phyloP scores from a whole-genome alignment of 768 basidiomycete genomes.

The Trametes cingulata region DNA sequence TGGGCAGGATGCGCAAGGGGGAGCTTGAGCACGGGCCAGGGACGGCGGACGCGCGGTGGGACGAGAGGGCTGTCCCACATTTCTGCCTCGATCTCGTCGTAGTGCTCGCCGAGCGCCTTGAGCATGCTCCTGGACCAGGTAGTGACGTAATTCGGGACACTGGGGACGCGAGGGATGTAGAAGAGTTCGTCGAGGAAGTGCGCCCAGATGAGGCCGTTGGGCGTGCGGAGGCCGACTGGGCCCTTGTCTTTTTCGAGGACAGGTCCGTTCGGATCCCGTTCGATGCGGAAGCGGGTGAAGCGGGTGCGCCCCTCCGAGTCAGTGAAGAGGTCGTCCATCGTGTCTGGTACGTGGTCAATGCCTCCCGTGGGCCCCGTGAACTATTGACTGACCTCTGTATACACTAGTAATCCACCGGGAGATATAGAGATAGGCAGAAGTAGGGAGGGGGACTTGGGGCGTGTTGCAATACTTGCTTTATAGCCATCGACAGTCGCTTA shows the following conservation, averaged over 20 bases:
- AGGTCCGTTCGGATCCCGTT: constrained; percentile 17
- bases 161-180: constrained; percentile 14
- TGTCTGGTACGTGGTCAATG: background rate
- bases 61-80: constrained; percentile 19
- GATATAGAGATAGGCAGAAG: background rate
- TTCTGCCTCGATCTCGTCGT: constrained; percentile 15
- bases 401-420: too few species aligned
- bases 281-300: background rate
- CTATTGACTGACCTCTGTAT: too few species aligned
- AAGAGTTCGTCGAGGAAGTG: constrained; percentile 15
- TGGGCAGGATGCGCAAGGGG: background rate
- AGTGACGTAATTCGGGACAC: constrained; percentile 28
- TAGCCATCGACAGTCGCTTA: too few species aligned
- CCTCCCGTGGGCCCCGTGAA: background rate
- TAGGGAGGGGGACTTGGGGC: background rate
- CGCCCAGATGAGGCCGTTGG: constrained; percentile 23
- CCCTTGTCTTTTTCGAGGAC: constrained; percentile 21
- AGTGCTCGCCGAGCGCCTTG: constrained; percentile 33
- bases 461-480: too few species aligned
- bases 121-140: constrained; percentile 40
- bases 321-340: background rate
- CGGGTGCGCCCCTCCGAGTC: constrained; percentile 2
- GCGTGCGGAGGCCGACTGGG: constrained; percentile 16
- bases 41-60: constrained; percentile 23
- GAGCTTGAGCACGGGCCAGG: constrained; percentile 29